Conservation (phyloP, 495 filamentous ascomycete genomes). For the Aspergillus saccharolyticus region DNA sequence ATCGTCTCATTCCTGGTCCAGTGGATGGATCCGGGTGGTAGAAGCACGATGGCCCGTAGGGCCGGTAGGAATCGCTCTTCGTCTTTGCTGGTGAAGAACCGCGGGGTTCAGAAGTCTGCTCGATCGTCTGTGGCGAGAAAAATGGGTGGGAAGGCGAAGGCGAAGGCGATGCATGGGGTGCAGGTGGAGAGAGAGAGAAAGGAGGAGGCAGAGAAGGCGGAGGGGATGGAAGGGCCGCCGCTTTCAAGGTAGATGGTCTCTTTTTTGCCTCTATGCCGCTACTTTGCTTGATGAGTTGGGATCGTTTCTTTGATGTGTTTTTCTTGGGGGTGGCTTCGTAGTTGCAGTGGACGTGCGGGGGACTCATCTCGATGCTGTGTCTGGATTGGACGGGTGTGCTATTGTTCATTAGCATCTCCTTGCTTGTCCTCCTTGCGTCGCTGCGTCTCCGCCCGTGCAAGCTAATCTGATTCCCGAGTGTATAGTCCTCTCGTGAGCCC, state of each 20-base stretch:
- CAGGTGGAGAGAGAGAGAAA: constrained; percentile 50
- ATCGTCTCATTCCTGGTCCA: constrained; percentile 18
- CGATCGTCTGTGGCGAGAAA: constrained; percentile 61
- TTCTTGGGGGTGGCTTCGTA: too few species aligned
- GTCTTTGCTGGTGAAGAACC: constrained; percentile 54
- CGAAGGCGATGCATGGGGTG: too few species aligned
- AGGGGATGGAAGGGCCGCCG: constrained; percentile 64
- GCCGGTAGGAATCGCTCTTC: constrained; percentile 61
- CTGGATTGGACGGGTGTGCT: too few species aligned
- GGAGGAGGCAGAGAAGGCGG: constrained; percentile 64
- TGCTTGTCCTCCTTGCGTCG: too few species aligned
- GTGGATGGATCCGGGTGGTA: constrained; percentile 17
- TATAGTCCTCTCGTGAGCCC: constrained; percentile 62
- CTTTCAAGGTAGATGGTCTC: constrained; percentile 39
- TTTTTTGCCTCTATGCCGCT: background rate
- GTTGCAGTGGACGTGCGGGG: too few species aligned
- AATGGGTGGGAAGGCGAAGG: constrained; percentile 67
- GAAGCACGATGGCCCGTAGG: constrained; percentile 8
- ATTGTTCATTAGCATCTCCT: background rate
- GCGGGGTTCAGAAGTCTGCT: constrained; percentile 67
- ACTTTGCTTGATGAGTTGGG: background rate
- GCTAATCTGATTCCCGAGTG: constrained; percentile 2
- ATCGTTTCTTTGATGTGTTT: too few species aligned
- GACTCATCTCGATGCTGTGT: too few species aligned
- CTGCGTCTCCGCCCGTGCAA: background rate